phyloP scores from a whole-genome alignment of 2,329 filamentous ascomycete genomes.

The Claviceps africana region DNA sequence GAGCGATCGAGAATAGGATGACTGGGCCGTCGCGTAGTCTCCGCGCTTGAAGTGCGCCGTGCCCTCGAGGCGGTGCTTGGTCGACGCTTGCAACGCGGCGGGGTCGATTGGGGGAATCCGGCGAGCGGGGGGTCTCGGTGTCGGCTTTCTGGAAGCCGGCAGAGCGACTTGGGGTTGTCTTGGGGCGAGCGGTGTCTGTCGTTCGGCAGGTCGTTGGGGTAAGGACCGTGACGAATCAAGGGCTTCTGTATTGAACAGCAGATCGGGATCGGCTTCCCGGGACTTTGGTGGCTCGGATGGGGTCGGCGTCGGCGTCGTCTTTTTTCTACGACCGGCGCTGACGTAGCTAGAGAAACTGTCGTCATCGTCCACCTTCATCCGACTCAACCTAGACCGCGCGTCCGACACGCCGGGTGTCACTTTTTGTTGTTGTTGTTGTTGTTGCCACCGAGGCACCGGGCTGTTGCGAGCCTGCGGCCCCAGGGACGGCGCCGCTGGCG shows the following conservation, averaged over 20 bases:
- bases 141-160: constrained; percentile 24
- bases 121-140: constrained; percentile 38
- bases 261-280: constrained; percentile 38
- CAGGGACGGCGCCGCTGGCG: constrained; percentile 30
- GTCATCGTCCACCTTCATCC: constrained; percentile 53
- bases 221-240: constrained; percentile 21
- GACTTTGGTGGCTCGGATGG: constrained; percentile 26
- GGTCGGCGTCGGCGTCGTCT: constrained; percentile 30
- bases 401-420: constrained; percentile 21
- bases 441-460: constrained; percentile 46
- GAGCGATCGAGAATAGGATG: constrained; percentile 67
- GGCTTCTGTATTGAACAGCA: constrained; percentile 41
- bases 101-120: constrained; percentile 54
- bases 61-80: constrained; percentile 64
- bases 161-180: constrained; percentile 14
- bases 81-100: constrained; percentile 58
- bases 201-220: constrained; percentile 21
- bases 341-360: constrained; percentile 64
- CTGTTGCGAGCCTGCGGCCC: constrained; percentile 30
- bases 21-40: constrained; percentile 77
- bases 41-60: constrained; percentile 87
- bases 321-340: constrained; percentile 71
- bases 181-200: constrained; percentile 19
- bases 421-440: constrained; percentile 43
- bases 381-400: constrained; percentile 45